These are phyloP conservation scores for Boletus subcaerulescens DNA, from an alignment of 768 basidiomycete genomes.

Conservation along the genomic window DNA sequence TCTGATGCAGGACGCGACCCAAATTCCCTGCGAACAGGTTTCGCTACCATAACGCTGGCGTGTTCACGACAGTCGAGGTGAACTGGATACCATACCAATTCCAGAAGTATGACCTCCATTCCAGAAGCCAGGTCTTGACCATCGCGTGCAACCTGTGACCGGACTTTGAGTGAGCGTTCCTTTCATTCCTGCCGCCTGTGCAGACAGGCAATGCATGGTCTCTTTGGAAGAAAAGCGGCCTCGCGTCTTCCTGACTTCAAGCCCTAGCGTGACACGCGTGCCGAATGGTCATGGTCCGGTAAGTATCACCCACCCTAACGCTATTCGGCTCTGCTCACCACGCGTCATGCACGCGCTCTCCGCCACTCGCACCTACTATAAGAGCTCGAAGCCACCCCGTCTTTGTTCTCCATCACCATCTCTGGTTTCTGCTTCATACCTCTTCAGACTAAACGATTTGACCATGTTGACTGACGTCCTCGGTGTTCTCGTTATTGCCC, in stretches of 20 bases:
- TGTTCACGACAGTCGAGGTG: constrained; percentile 6
- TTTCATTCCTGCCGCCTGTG: constrained; percentile 33
- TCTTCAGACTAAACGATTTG: constrained; percentile 10
- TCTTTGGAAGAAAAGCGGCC: constrained; percentile 31
- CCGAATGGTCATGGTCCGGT: constrained; percentile 15
- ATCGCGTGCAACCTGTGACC: constrained; percentile 13
- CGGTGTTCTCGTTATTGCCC: constrained; percentile 73
- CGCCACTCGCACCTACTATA: constrained; percentile 23
- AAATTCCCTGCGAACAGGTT: constrained; percentile 2
- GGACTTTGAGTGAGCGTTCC: constrained; percentile 16
- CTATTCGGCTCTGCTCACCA: constrained; percentile 26
- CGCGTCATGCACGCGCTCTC: constrained; percentile 28
- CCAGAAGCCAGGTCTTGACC: constrained; percentile 12
- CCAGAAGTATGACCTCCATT: constrained; percentile 8
- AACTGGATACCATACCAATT: not conserved
- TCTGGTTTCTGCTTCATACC: constrained; percentile 17
- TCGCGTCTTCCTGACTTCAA: constrained; percentile 31
- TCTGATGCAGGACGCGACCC: constrained; percentile 4
- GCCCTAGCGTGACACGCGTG: constrained; percentile 25
- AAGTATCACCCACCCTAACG: constrained; percentile 21
- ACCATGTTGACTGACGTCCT: constrained; percentile 50
- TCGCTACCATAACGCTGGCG: not conserved
- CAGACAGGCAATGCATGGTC: constrained; percentile 25
- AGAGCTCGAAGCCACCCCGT: constrained; percentile 11
- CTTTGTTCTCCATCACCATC: constrained; percentile 14